Evolutionary conservation across 2,329 filamentous ascomycete species (phyloP).

Genomic region (Phymatotrichopsis omnivora): DNA sequence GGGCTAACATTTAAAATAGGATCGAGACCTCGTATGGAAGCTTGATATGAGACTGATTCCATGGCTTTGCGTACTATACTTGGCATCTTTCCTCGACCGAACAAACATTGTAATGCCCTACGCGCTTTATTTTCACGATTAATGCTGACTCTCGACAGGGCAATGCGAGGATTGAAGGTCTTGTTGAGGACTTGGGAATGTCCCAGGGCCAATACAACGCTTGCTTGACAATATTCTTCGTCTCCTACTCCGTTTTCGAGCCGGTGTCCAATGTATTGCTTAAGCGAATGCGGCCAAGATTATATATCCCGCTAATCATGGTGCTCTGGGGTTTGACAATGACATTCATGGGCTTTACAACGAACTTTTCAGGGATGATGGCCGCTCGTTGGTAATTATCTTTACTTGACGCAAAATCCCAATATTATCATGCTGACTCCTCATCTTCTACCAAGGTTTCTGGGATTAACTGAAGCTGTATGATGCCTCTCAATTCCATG

Average conservation of each 20-base stretch:
- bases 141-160: too few species aligned
- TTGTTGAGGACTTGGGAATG: conserved; percentile 45
- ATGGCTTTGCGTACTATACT: conserved; percentile 53
- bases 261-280: conserved; percentile 69
- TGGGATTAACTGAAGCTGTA: conserved; percentile 59
- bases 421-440: background rate
- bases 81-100: conserved; percentile 60
- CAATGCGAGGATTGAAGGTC: conserved; percentile 49
- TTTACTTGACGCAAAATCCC: background rate
- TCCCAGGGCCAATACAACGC: conserved; percentile 39
- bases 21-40: conserved; percentile 51
- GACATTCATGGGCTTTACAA: conserved; percentile 58
- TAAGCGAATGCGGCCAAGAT: conserved; percentile 61
- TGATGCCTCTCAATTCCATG: background rate
- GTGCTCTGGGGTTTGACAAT: conserved; percentile 57
- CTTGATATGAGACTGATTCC: conserved; percentile 53
- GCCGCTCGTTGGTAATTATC: conserved; percentile 45
- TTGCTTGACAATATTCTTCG: conserved; percentile 68
- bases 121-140: too few species aligned
- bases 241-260: conserved; percentile 73
- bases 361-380: conserved; percentile 54
- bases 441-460: conserved; percentile 41
- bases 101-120: conserved; percentile 28
- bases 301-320: conserved; percentile 80
- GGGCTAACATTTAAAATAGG: conserved; percentile 38